Base-by-base conservation (phyloP, 2,329 filamentous ascomycete species). In the Plenodomus lindquistii region DNA sequence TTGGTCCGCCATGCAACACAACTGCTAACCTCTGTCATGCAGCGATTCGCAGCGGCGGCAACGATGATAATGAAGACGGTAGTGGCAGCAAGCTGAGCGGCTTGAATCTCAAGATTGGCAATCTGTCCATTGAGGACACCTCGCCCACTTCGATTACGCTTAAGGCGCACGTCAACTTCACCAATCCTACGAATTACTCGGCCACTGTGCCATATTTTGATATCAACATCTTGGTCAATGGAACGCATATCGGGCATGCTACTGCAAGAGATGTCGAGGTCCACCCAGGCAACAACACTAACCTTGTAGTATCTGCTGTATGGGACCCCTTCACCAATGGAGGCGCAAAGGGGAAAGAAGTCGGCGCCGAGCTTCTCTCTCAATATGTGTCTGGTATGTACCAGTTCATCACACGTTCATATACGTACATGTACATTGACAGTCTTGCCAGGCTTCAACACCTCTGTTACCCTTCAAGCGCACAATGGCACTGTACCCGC, bases 121-220 rank as follows among this genome's bases (percentile, higher is more conserved):
- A 87, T 52, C 74, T 97, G 29, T 81, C 81, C 55, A 84, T 97
- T 47, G 67, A 88, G 35, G 84, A 88, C 46, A 95, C 91, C 0
- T 86, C 87, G 1, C 76, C 81, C 29, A 84, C 84, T 2, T 88
- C 88, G 3, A 78, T 97, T 39, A 84, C 81, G 17, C 75, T 97
- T 29, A 79, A 85, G 63, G 88, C 89, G 13, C 74, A 78, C 34
- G 80, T 96, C 63, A 96, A 94, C 66, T 80, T 96, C 51, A 95
- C 89, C 3, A 99, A 99, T 65, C 92, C 93, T 1, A 96, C 92
- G 0, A 81, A 86, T 3, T 97, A 97, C 70, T 86, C 89, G 4
- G 92, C 91, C 3, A 79, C 78, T 2, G 79, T 97, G n/a, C 93
- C 93, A 1, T 93, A 85, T 54, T 74, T 90, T 55, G 91, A 88